Evolutionary conservation across 2,329 filamentous ascomycete genomes (phyloP).

Genomic region (Epichloe baconii): DNA sequence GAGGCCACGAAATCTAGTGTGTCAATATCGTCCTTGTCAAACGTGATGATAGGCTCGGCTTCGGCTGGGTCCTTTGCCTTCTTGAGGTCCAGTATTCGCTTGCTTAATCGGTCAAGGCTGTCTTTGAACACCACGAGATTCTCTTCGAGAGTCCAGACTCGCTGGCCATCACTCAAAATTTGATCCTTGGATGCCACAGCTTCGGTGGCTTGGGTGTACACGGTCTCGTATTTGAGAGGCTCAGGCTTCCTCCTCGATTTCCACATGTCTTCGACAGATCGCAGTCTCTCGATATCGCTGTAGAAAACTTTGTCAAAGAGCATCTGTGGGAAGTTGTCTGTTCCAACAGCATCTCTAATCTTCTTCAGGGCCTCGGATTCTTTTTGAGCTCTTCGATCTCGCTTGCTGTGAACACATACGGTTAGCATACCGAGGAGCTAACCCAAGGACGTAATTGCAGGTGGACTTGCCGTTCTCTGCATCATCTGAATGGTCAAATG

Average conservation of each 20-base stretch:
- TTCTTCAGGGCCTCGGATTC: constrained; percentile 75
- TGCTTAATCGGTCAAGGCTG: constrained; percentile 65
- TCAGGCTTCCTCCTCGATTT: constrained; percentile 65
- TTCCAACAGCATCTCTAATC: constrained; percentile 72
- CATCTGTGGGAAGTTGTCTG: constrained; percentile 58
- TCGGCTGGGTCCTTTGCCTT: constrained; percentile 31
- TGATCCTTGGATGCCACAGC: constrained; percentile 39
- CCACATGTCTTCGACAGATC: constrained; percentile 94
- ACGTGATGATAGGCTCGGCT: constrained; percentile 57
- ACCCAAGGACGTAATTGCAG: background rate
- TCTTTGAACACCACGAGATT: constrained; percentile 79
- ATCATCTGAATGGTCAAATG: constrained; percentile 68
- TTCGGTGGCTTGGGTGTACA: constrained; percentile 39
- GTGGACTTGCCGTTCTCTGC: constrained; percentile 54
- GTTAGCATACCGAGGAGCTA: background rate
- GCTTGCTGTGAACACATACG: constrained; percentile 28
- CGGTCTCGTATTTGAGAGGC: constrained; percentile 53
- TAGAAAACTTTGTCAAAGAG: constrained; percentile 92
- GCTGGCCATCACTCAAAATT: constrained; percentile 54
- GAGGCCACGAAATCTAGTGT: constrained; percentile 90
- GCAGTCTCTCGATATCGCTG: constrained; percentile 67
- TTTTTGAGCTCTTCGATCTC: constrained; percentile 79
- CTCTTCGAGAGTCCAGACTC: constrained; percentile 67
- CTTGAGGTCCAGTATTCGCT: constrained; percentile 55
- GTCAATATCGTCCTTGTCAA: constrained; percentile 95